Evolutionary conservation across 1,284 basidiomycete species (phyloP).

Genomic region (Tremellales sp.): DNA sequence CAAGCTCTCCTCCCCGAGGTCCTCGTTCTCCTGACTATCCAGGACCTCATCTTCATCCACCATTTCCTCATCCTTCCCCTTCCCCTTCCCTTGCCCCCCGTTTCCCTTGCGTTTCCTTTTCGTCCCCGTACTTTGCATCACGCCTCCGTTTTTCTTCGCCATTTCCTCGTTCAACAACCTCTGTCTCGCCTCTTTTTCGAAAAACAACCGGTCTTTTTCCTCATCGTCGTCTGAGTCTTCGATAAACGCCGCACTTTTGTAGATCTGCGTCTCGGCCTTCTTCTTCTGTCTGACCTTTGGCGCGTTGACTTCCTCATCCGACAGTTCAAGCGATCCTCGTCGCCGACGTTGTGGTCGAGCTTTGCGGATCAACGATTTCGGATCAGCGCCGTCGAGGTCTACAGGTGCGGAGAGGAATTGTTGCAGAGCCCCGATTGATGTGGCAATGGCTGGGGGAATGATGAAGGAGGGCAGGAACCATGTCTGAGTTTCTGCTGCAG

Average conservation of each 20-base stretch:
- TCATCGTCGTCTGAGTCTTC: slow-evolving; percentile 71
- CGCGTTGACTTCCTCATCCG: slow-evolving; percentile 43
- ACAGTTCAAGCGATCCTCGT: slow-evolving; percentile 1
- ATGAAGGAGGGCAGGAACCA: slow-evolving; percentile 35
- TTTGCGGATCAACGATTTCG: slow-evolving; percentile 31
- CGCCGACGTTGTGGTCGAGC: slow-evolving; percentile 3
- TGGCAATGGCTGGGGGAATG: slow-evolving; percentile 24
- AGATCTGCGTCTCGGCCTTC: slow-evolving; percentile 60
- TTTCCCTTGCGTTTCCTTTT: slow-evolving; percentile 31
- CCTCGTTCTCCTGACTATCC: no score
- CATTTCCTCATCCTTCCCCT: slow-evolving; percentile 7
- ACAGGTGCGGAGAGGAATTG: slow-evolving; percentile 27
- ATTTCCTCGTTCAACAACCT: slow-evolving; percentile 55
- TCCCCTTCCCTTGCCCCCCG: slow-evolving; percentile 10
- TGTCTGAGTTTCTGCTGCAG: slow-evolving; percentile 14
- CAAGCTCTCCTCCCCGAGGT: no score
- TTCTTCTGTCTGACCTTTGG: slow-evolving; percentile 29
- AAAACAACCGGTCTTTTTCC: slow-evolving; percentile 59
- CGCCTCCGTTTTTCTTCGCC: slow-evolving; percentile 48
- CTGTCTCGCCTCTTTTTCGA: slow-evolving; percentile 64
- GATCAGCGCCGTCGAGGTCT: slow-evolving; percentile 18
- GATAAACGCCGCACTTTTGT: slow-evolving; percentile 86
- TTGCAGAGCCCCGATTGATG: slow-evolving; percentile 32
- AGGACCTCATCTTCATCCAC: slow-evolving; percentile 2
- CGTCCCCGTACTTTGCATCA: slow-evolving; percentile 31